Conservation (phyloP, 257 asterid genomes). For the Solanum infundibuliforme region DNA sequence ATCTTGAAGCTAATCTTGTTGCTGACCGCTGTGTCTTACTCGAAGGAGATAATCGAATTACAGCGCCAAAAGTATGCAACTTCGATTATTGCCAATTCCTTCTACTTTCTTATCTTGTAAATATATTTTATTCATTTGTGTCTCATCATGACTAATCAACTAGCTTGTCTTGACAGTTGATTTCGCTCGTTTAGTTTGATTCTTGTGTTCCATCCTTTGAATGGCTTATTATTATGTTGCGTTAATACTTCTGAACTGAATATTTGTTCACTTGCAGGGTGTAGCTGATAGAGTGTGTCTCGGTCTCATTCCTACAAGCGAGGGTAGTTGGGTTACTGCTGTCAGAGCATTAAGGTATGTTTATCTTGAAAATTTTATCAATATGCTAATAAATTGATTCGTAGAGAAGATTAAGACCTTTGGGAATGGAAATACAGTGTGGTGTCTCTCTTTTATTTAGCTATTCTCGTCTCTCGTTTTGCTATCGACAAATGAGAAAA, state of each 20-base stretch:
- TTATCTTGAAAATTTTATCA: not conserved
- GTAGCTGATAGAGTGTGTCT: constrained; percentile 91
- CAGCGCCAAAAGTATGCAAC: constrained; percentile 70
- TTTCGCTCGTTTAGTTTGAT: not conserved
- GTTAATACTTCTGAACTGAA: not conserved
- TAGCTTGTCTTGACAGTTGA: not conserved
- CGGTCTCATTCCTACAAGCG: constrained; percentile 89
- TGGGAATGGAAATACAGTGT: not conserved
- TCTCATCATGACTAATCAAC: not conserved
- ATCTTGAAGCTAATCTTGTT: constrained; percentile 61
- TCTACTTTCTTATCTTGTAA: not conserved
- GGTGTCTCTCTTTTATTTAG: not conserved
- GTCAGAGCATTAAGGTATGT: constrained; percentile 73
- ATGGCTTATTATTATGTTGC: not conserved
- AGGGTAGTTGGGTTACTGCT: constrained; percentile 85
- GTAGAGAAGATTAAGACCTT: not conserved
- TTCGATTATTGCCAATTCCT: not conserved
- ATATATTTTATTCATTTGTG: not conserved
- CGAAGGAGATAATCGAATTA: constrained; percentile 84
- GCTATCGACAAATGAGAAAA: not conserved
- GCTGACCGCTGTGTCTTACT: constrained; percentile 71
- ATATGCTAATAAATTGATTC: not conserved
- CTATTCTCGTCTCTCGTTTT: not conserved
- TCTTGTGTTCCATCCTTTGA: not conserved
- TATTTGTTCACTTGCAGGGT: constrained; percentile 48